A percentile compares a stretch with the other conserved stretches of the same genome.
These are phyloP conservation scores for Sugiyamaella xylanicola DNA, from an alignment of 1,139 yeast species.

Conservation along the genomic window DNA sequence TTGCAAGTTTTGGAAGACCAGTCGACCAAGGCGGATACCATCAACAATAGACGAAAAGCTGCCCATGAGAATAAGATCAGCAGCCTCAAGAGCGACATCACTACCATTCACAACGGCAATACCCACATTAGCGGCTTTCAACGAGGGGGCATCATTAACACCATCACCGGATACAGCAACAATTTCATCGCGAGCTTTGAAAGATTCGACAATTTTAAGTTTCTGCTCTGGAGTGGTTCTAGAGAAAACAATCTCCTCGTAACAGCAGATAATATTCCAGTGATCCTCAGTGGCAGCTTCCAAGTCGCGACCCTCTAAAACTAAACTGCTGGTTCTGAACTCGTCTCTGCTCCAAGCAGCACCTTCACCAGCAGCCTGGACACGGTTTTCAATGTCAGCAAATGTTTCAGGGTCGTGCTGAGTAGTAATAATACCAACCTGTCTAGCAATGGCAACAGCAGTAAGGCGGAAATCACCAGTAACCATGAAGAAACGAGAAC, in stretches of 20 bases:
- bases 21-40: conserved; percentile 47
- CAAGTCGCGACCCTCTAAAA: conserved; percentile 49
- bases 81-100: conserved; percentile 61
- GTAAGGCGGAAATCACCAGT: conserved; percentile 59
- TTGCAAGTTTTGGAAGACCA: conserved; percentile 55
- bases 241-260: conserved; percentile 53
- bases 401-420: conserved; percentile 39
- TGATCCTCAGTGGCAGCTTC: conserved; percentile 46
- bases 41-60: conserved; percentile 51
- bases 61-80: conserved; percentile 52
- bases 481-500: conserved; percentile 54
- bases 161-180: conserved; percentile 61
- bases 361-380: conserved; percentile 11
- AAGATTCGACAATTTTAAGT: conserved; percentile 52
- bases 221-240: conserved; percentile 61
- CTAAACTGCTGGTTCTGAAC: conserved; percentile 22
- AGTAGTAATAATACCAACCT: conserved; percentile 48
- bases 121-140: conserved; percentile 56
- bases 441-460: conserved; percentile 55
- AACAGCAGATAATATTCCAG: conserved; percentile 46
- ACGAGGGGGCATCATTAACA: conserved; percentile 56
- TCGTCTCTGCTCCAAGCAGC: conserved; percentile 15
- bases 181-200: conserved; percentile 49
- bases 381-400: conserved; percentile 33
- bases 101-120: conserved; percentile 55